Conservation (phyloP, 805 yeast genomes). For the Candida argentea region DNA sequence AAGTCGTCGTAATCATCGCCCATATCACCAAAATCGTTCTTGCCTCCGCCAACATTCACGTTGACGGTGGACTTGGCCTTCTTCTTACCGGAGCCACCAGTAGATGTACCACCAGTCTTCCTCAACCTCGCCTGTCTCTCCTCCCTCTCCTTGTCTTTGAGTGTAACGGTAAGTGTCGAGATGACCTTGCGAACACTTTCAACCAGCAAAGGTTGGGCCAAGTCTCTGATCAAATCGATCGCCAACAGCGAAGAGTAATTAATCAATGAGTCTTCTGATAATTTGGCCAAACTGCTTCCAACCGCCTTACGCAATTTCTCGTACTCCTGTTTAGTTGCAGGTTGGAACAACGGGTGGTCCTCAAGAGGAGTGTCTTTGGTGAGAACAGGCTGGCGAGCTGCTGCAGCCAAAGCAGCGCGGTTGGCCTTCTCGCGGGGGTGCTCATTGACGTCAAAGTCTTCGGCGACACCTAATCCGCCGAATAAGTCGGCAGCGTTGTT, state of each 20-base stretch:
- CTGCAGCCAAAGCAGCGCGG: constrained; percentile 30
- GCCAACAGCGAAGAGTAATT: constrained; percentile 70
- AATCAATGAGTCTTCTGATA: constrained; percentile 51
- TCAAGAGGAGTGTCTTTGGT: constrained; percentile 53
- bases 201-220: constrained; percentile 68
- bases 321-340: constrained; percentile 69
- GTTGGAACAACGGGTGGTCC: constrained; percentile 75
- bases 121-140: constrained; percentile 83
- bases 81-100: constrained; percentile 93
- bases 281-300: constrained; percentile 46
- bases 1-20: constrained; percentile 46
- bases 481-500: constrained; percentile 90
- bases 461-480: constrained; percentile 55
- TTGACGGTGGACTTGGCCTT: constrained; percentile 78
- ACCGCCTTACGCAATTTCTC: constrained; percentile 64
- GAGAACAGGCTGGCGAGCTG: constrained; percentile 24
- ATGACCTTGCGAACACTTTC: constrained; percentile 81
- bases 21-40: constrained; percentile 52
- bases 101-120: constrained; percentile 74
- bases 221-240: constrained; percentile 76
- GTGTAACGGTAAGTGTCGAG: constrained; percentile 70
- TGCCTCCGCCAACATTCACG: constrained; percentile 50
- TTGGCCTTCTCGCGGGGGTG: constrained; percentile 45
- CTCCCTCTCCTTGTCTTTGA: constrained; percentile 78
- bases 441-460: constrained; percentile 29